Evolutionary conservation across 345 rosid genomes (phyloP), one percentile per base, ranked within the genome.

Genomic region (Viola odorata): DNA sequence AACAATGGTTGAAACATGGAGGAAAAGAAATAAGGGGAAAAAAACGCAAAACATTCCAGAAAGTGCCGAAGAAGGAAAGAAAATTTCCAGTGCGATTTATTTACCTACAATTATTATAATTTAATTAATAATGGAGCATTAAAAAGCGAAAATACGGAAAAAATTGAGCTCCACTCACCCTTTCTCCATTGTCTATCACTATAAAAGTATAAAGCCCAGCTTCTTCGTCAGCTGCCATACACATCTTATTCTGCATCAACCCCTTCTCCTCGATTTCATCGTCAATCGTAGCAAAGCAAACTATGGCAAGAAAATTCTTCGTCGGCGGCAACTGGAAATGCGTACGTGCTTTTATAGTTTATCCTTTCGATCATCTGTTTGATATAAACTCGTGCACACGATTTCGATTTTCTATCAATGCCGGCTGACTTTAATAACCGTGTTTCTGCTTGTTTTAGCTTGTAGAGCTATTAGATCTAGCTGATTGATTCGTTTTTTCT

Each of bases 241-340:
- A 23, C 32, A 23, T 23, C 32, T 1, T 23, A 23, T 23, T 23
- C 32, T 23, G 32, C 32, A 23, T 23, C 32, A 23, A 0, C 32
- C 32, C 32, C 32, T 23, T 23, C 32, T 23, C 32, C 56, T 75
- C 65, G 68, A 3, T 68, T 66, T 64, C 62, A 62, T 72, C 80
- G 58, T 15, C 51, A 1, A 16, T 1, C 12, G 14, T 39, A n/a
- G 41, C 5, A 1, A 32, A 41, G 62, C 0, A 37, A 12, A 57
- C 41, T 53, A 84, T 86, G 94, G 86, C 61, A 67, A 74, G 89
- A 50, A 86, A 73, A 50, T 84, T 86, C 80, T 80, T 84, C 76
- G 83, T 86, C 77, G 89, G 86, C 61, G 94, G 94, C 75, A 86
- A 86, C 89, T 86, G 94, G 94, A 86, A 86, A 86, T 84, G 89